A percentile compares a stretch with the other conserved stretches of the same genome.
Evolutionary conservation across 2,329 filamentous ascomycete species (phyloP).

Genomic region (Ophiognomonia clavigignenti-juglandacearum): DNA sequence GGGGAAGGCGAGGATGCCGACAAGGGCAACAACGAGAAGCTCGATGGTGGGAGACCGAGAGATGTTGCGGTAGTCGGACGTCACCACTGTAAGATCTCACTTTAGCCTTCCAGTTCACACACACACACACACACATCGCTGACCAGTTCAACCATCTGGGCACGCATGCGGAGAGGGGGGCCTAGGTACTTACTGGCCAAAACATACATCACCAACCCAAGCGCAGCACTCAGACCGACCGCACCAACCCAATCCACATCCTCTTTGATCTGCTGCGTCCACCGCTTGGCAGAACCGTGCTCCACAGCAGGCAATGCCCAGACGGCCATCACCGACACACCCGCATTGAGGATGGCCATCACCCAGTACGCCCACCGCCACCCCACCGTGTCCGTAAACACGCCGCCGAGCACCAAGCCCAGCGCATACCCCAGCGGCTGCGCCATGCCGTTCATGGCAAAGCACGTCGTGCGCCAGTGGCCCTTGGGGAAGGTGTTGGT

Average conservation of each 20-base stretch:
- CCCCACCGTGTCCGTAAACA: slow-evolving; percentile 41
- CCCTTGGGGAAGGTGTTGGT: slow-evolving; percentile 32
- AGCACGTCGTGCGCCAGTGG: slow-evolving; percentile 33
- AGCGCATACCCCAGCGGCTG: slow-evolving; percentile 43
- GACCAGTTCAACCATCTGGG: no score
- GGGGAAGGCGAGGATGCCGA: slow-evolving; percentile 43
- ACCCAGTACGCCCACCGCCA: slow-evolving; percentile 44
- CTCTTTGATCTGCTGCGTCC: slow-evolving; percentile 24
- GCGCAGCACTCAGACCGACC: slow-evolving; percentile 35
- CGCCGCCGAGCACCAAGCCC: slow-evolving; percentile 44
- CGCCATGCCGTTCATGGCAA: slow-evolving; percentile 39
- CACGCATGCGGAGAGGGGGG: not conserved
- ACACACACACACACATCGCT: no score
- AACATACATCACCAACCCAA: slow-evolving; percentile 47
- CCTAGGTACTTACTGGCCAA: slow-evolving; percentile 34
- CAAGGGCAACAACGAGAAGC: slow-evolving; percentile 37
- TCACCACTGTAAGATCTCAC: slow-evolving; percentile 24
- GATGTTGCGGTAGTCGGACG: slow-evolving; percentile 33
- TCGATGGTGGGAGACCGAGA: slow-evolving; percentile 35
- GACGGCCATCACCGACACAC: slow-evolving; percentile 30
- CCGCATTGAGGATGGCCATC: slow-evolving; percentile 31
- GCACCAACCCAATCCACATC: slow-evolving; percentile 52
- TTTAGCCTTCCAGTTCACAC: not conserved
- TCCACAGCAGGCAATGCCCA: slow-evolving; percentile 29
- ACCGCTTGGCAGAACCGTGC: slow-evolving; percentile 20